Conservation (phyloP, 2,329 filamentous ascomycete species). For the Decorospora gaudefroyi region DNA sequence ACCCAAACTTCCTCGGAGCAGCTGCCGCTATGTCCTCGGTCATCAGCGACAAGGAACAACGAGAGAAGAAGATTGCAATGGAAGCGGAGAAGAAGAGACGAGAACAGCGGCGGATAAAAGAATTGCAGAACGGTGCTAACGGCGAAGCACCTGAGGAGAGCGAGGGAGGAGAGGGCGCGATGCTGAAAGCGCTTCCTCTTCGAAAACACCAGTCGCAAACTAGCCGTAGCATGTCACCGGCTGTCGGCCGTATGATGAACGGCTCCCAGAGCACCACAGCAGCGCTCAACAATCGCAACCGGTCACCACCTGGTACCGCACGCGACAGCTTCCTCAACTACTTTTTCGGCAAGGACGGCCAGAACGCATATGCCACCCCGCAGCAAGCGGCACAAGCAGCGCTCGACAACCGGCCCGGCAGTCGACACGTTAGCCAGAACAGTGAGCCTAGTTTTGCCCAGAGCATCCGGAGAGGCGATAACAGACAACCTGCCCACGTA, state of each 20-base stretch:
- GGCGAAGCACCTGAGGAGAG: conserved; percentile 68
- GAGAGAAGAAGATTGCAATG: conserved; percentile 76
- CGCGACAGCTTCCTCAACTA: conserved; percentile 96
- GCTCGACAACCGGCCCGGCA: conserved; percentile 48
- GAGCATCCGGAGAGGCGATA: conserved; percentile 74
- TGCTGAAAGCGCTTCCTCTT: conserved; percentile 61
- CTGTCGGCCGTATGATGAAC: conserved; percentile 68
- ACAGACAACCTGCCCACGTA: conserved; percentile 55
- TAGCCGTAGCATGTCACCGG: conserved; percentile 80
- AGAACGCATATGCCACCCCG: conserved; percentile 49
- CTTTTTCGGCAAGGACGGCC: conserved; percentile 95
- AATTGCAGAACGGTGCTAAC: conserved; percentile 65
- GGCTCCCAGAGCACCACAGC: conserved; percentile 61
- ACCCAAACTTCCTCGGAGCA: conserved; percentile 96
- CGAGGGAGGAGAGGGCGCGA: conserved; percentile 59
- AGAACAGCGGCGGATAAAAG: conserved; percentile 80
- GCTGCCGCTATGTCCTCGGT: conserved; percentile 97
- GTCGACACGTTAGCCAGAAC: conserved; percentile 76
- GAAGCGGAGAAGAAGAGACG: conserved; percentile 88
- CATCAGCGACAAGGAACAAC: conserved; percentile 91
- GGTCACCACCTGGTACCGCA: conserved; percentile 64
- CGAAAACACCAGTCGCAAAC: conserved; percentile 65
- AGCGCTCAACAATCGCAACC: conserved; percentile 66
- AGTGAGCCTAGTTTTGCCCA: conserved; percentile 81
- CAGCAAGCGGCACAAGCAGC: conserved; percentile 51